These are phyloP conservation scores for Pneumocystis jirovecii DNA, from an alignment of 1,139 yeast genomes.

Conservation along the genomic window DNA sequence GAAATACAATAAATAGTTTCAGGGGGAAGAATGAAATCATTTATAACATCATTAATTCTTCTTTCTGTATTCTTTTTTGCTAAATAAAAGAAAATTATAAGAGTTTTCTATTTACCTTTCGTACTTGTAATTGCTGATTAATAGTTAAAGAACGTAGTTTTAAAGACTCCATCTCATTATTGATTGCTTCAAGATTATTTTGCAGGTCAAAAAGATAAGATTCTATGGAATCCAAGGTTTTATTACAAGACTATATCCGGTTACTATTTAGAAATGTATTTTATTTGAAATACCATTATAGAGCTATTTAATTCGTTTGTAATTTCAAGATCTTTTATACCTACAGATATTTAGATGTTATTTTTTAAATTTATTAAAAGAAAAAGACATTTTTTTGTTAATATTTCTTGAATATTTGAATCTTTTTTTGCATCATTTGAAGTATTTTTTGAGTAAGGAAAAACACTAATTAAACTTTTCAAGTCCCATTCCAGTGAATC, in stretches of 20 bases:
- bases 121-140: background rate
- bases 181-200: background rate
- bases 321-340: background rate
- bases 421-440: background rate
- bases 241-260: background rate
- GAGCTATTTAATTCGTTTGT: background rate
- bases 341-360: background rate
- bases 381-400: background rate
- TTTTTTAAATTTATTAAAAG: background rate
- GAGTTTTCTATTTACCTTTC: background rate
- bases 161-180: background rate
- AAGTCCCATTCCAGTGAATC: background rate
- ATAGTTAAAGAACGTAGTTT: background rate
- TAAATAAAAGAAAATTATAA: background rate
- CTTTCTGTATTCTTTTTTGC: conserved; percentile 14
- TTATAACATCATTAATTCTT: conserved; percentile 10
- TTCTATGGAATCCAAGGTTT: background rate
- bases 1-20: conserved; percentile 16
- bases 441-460: background rate
- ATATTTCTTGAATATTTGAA: background rate
- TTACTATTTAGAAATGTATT: background rate
- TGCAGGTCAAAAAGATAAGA: background rate
- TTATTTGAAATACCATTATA: background rate
- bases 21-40: conserved; percentile 17
- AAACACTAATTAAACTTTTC: background rate